Evolutionary conservation across 148 eudicot species (phyloP), one percentile per base, ranked within the genome.

Genomic region (Silene conica): DNA sequence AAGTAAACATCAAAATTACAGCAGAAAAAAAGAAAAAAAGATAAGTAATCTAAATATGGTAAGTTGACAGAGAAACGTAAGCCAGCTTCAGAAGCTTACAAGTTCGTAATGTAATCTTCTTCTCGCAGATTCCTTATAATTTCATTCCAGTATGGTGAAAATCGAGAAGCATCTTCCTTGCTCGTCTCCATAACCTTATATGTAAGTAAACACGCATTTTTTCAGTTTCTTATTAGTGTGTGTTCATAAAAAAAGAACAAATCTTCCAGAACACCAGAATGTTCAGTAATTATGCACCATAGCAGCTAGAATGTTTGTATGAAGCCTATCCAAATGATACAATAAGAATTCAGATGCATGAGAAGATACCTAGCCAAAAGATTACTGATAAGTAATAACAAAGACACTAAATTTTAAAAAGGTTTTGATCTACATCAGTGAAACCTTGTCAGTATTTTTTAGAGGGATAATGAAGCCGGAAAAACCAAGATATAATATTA

Each of bases 101-200:
- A 79, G 75, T 77, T 81, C 41, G 86, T 86, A 56, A 95, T 54
- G 64, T 90, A 92, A 81, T 95, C 99, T 82, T 95, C 99, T 76
- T 95, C 99, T 38, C 99, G 88, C 69, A 95, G 82, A 76, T 92
- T 95, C 80, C 74, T 84, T 64, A 92, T 72, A 67, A 95, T 92
- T 86, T 95, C 99, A 77, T 95, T 95, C 99, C 99, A 95, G 74
- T 92, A 95, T 46, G 99, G 99, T 71, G 96, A 79, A 86, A 95
- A 95, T 55, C 76, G 87, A 77, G 90, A 83, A 58, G 94, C 97
- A 84, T 92, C 96, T 80, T 81, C 83, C 76, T 90, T 95, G 82
- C 73, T 82, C 63, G 83, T 87, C 83, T 87, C 99, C 72, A 81
- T 43, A 63, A 65, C 89, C 98, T 90, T 73, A 54, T 63, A 59